Evolutionary conservation across 768 basidiomycete genomes (phyloP).

Genomic region (Serendipita sp.): DNA sequence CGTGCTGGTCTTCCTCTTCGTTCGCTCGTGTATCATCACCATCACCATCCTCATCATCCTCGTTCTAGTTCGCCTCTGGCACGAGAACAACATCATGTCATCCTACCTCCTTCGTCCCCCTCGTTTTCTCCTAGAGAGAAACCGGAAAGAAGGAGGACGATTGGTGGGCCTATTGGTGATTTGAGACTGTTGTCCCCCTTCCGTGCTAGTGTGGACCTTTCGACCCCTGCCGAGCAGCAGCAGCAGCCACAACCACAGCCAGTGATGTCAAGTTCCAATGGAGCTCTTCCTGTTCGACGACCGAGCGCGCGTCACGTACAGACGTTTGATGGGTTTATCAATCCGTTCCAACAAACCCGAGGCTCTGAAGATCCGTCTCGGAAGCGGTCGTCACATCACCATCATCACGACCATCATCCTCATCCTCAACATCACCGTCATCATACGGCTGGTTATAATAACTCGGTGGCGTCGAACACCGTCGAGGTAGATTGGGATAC

Average conservation of each 20-base stretch:
- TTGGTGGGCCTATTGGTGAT: not conserved
- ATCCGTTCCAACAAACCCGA: not conserved
- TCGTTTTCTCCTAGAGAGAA: not conserved
- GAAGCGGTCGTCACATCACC: not conserved
- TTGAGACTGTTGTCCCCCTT: not conserved
- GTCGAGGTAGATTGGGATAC: not conserved
- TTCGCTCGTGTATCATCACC: not conserved
- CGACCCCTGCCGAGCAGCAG: not conserved
- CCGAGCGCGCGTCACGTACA: not conserved
- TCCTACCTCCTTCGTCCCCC: not conserved
- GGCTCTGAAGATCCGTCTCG: not conserved
- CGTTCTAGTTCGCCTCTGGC: not conserved
- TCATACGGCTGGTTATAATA: not conserved
- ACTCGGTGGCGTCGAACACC: constrained; percentile 3
- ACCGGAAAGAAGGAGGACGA: not conserved
- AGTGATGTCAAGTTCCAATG: not conserved
- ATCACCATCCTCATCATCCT: not conserved
- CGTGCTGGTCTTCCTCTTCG: not conserved
- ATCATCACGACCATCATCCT: not conserved
- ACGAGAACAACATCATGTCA: not conserved
- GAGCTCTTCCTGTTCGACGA: not conserved
- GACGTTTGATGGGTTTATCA: not conserved
- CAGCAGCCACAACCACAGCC: too few species aligned
- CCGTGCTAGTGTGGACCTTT: not conserved
- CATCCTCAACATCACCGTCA: not conserved